A percentile compares a stretch with the other conserved stretches of the same genome.
Conservation (phyloP, 129 eudicot species). For the Saussurea involucrata region DNA sequence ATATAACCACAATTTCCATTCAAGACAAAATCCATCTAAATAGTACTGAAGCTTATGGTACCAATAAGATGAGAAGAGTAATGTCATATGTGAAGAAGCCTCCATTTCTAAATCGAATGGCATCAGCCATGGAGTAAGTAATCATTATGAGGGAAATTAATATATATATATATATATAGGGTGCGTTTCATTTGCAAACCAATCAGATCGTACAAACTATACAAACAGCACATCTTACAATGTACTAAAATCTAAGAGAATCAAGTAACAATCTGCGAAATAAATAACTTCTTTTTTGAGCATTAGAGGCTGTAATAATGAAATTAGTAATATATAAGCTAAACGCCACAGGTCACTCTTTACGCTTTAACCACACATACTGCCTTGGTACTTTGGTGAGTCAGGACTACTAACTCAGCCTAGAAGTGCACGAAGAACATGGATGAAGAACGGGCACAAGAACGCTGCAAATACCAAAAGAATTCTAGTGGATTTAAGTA, state of each 20-base stretch:
- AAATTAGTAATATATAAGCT: not conserved
- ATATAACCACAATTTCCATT: not conserved
- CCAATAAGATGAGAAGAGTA: not conserved
- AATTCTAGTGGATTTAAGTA: not conserved
- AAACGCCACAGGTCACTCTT: not conserved
- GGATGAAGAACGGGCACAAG: not conserved
- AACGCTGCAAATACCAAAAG: not conserved
- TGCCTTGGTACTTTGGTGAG: not conserved
- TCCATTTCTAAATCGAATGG: not conserved
- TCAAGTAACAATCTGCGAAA: not conserved
- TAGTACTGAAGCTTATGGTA: not conserved
- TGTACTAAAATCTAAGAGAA: not conserved
- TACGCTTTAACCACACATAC: not conserved
- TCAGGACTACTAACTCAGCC: not conserved
- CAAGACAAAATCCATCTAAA: not conserved
- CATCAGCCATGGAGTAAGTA: not conserved
- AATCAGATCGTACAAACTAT: not conserved
- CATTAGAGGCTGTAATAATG: not conserved
- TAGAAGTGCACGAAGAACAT: not conserved
- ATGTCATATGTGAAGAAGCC: not conserved
- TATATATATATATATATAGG: too few relatives aligned
- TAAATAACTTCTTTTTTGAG: not conserved
- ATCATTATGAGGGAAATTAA: not conserved
- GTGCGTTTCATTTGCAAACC: too few relatives aligned
- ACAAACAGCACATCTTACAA: not conserved